A percentile compares a stretch with the other conserved stretches of the same genome.
These are phyloP conservation scores for Capronia americana DNA, from an alignment of 2,329 filamentous ascomycete species.

Conservation along the genomic window DNA sequence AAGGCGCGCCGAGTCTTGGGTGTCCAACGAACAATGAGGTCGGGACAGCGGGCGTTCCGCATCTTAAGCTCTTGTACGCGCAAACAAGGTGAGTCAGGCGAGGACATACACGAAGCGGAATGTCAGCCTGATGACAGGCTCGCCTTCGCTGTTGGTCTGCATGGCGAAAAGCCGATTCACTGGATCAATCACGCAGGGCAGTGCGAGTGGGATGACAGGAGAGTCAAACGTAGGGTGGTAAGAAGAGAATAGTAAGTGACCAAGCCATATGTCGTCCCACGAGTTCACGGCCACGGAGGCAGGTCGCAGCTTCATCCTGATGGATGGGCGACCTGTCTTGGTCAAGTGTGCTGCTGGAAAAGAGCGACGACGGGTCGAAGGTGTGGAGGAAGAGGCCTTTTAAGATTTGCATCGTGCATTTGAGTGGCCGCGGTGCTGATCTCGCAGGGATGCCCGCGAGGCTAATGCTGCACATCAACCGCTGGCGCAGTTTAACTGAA, in stretches of 20 bases:
- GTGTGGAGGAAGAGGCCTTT: conserved; percentile 14
- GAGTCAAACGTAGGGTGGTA: conserved; percentile 9
- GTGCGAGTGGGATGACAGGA: conserved; percentile 20
- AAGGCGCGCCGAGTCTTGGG: background rate
- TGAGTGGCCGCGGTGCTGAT: conserved; percentile 28
- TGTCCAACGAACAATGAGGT: background rate
- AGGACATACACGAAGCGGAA: conserved; percentile 12
- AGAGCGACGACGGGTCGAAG: background rate
- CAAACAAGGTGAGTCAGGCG: conserved; percentile 25
- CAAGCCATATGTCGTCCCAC: conserved; percentile 8
- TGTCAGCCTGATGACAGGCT: conserved; percentile 22
- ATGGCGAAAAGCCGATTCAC: conserved; percentile 5
- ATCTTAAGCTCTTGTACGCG: conserved; percentile 7
- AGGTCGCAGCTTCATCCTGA: background rate
- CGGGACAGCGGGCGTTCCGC: conserved; percentile 7
- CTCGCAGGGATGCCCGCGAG: conserved; percentile 23
- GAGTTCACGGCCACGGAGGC: conserved; percentile 1
- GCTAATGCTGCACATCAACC: conserved; percentile 22
- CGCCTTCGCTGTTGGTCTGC: conserved; percentile 1
- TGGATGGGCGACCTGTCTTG: background rate
- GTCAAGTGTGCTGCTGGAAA: conserved; percentile 14
- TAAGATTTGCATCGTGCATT: conserved; percentile 14
- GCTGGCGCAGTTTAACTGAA: background rate
- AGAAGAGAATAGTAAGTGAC: background rate
- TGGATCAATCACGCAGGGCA: background rate